phyloP scores from a whole-genome alignment of 1,284 basidiomycete species.

The Sporisorium exsertum region DNA sequence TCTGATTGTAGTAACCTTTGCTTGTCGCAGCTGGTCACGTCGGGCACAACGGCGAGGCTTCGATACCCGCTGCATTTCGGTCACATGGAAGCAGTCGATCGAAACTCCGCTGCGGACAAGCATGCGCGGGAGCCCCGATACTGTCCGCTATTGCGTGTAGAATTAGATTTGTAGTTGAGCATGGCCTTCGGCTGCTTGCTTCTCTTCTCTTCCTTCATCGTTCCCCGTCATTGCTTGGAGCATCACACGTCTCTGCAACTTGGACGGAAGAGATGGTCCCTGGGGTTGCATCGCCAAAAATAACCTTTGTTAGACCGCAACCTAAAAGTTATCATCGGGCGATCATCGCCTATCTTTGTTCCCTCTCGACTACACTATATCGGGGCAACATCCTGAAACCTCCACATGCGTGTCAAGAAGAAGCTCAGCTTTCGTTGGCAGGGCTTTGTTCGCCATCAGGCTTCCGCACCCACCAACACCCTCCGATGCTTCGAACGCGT shows the following conservation, averaged over 20 bases:
- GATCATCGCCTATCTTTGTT: neutral
- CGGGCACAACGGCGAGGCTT: neutral
- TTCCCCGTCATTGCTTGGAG: no score
- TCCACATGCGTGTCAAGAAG: neutral
- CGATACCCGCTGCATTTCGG: slow-evolving; percentile 6
- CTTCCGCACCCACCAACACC: neutral
- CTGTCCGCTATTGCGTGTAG: neutral
- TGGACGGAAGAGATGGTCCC: no score
- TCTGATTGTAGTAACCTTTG: neutral
- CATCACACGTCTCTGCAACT: no score
- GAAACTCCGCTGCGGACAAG: slow-evolving; percentile 9
- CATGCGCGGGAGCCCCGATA: neutral
- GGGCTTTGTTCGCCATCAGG: neutral
- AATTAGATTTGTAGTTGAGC: neutral
- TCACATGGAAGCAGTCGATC: slow-evolving; percentile 1
- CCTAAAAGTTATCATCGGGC: no score
- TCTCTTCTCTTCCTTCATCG: no score
- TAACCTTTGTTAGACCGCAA: neutral
- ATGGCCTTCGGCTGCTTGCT: no score
- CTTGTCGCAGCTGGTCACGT: slow-evolving; percentile 1
- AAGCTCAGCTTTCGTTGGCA: neutral
- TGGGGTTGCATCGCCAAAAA: no score
- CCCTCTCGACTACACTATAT: no score
- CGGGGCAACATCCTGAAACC: neutral
- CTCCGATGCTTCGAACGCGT: neutral